These are phyloP conservation scores for Hypoxylon sp. DNA, from an alignment of 2,329 filamentous ascomycete genomes.

Conservation along the genomic window DNA sequence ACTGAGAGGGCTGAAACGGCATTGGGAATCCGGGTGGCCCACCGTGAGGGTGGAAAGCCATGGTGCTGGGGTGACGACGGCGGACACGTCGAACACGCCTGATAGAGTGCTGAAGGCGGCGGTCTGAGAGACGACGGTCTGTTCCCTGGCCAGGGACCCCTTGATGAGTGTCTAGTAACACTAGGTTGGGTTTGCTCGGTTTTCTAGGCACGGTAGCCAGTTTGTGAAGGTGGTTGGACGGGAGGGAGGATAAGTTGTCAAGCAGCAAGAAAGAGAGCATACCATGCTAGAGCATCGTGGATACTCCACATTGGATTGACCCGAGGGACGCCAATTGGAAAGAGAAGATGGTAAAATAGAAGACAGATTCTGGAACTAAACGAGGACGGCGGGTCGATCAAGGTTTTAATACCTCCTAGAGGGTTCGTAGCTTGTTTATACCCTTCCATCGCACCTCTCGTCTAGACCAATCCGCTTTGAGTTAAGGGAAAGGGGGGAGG, in stretches of 20 bases:
- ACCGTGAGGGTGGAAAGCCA: constrained; percentile 41
- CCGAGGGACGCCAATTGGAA: constrained; percentile 34
- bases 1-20: constrained; percentile 36
- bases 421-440: constrained; percentile 20
- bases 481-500: constrained; percentile 28
- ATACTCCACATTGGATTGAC: constrained; percentile 35
- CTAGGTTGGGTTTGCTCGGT: constrained; percentile 14
- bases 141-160: not conserved
- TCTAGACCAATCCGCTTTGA: constrained; percentile 34
- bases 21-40: constrained; percentile 37
- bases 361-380: constrained; percentile 30
- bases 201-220: constrained; percentile 14
- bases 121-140: constrained; percentile 13
- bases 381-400: constrained; percentile 37
- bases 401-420: constrained; percentile 41
- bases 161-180: constrained; percentile 40
- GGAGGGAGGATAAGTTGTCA: constrained; percentile 24
- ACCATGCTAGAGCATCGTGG: constrained; percentile 29
- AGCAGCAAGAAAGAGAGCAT: constrained; percentile 29
- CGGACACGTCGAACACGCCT: constrained; percentile 5
- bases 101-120: constrained; percentile 1
- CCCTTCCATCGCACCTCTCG: constrained; percentile 31
- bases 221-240: constrained; percentile 15
- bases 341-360: constrained; percentile 29
- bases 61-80: constrained; percentile 24